Evolutionary conservation across 2,329 filamentous ascomycete genomes (phyloP).

Genomic region (Aspergillus fijiensis): DNA sequence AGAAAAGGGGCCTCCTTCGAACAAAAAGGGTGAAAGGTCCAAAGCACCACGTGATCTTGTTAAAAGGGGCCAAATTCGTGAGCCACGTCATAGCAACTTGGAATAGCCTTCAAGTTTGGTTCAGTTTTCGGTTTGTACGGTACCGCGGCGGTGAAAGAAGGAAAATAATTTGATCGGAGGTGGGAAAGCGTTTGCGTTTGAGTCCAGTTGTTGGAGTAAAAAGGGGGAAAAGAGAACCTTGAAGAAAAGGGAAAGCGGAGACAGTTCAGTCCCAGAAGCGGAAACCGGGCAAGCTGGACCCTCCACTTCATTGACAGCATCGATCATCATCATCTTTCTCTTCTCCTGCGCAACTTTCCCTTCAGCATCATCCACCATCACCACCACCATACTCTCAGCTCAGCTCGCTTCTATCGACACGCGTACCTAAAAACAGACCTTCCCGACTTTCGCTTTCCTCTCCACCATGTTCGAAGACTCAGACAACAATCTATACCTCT

Average conservation of each 20-base stretch:
- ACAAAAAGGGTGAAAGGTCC: neutral
- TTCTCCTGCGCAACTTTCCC: neutral
- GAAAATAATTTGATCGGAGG: no score
- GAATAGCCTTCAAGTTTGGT: no score
- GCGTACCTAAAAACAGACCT: neutral
- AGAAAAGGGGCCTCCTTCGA: neutral
- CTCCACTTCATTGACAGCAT: neutral
- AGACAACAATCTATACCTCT: slow-evolving; percentile 72
- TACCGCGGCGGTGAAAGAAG: neutral
- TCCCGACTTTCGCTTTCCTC: neutral
- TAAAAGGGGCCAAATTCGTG: neutral
- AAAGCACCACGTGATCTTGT: neutral
- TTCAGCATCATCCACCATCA: neutral
- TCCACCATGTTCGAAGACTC: slow-evolving; percentile 46
- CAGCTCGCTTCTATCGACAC: neutral
- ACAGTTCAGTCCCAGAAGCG: neutral
- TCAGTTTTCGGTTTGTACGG: neutral
- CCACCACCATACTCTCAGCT: neutral
- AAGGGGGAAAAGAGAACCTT: neutral
- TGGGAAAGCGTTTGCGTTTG: no score
- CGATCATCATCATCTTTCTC: neutral
- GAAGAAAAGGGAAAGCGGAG: neutral
- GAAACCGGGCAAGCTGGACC: neutral
- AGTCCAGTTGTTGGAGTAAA: neutral
- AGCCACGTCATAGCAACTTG: neutral